These are phyloP conservation scores for Alliaria petiolata DNA, from an alignment of 345 rosid genomes.

Conservation along the genomic window DNA sequence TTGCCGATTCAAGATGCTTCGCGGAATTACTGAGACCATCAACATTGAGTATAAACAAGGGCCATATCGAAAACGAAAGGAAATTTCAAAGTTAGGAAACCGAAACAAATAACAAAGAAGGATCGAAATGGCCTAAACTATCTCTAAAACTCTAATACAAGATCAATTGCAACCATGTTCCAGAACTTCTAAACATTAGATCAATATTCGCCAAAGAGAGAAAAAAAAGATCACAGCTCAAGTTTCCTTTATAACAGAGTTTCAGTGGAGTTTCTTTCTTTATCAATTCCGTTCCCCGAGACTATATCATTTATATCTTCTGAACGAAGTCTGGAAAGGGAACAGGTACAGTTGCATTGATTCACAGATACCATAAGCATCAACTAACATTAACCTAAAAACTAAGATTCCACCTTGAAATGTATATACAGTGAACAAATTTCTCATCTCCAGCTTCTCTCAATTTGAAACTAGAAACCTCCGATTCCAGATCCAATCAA, in stretches of 20 bases:
- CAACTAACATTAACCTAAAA: conserved; percentile 22
- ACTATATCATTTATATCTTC: neutral
- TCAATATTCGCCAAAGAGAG: too few relatives aligned
- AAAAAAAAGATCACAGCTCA: neutral
- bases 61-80: neutral
- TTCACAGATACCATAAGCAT: conserved; percentile 19
- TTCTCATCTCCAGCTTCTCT: neutral
- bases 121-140: conserved; percentile 11
- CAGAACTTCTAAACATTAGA: neutral
- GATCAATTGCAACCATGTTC: neutral
- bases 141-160: neutral
- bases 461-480: neutral
- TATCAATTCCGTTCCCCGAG: neutral
- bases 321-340: neutral
- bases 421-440: neutral
- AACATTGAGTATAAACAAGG: neutral
- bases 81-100: neutral
- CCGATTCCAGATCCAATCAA: neutral
- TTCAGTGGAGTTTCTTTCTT: neutral
- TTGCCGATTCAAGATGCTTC: conserved; percentile 89
- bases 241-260: too few relatives aligned
- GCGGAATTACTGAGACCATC: conserved; percentile 46
- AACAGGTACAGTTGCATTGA: neutral
- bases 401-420: neutral
- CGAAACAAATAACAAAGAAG: neutral